A percentile compares a stretch with the other conserved stretches of the same genome.
These are phyloP conservation scores for Alternaria brassicicola DNA, from an alignment of 2,329 filamentous ascomycete species.

Conservation along the genomic window DNA sequence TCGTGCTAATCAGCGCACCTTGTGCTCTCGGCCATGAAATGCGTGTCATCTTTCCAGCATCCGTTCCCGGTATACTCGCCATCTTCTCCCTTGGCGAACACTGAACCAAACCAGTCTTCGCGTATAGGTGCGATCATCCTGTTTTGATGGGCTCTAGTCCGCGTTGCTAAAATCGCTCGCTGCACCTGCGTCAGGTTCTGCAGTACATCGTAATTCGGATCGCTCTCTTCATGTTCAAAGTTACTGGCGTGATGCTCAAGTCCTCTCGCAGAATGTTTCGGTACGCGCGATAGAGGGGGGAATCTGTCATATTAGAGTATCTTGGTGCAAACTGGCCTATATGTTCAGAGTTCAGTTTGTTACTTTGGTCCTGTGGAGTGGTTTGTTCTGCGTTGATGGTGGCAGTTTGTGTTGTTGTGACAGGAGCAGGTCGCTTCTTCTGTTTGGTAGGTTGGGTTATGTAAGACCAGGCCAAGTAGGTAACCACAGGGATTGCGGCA, in stretches of 20 bases:
- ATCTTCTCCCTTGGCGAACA: background rate
- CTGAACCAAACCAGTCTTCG: background rate
- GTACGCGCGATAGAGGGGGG: background rate
- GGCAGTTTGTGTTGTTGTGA: background rate
- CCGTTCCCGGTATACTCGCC: background rate
- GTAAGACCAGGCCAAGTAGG: too few relatives aligned
- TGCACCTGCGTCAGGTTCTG: background rate
- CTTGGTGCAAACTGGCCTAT: background rate
- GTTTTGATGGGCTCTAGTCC: background rate
- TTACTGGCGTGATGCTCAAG: background rate
- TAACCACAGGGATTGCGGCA: background rate
- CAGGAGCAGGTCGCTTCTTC: background rate
- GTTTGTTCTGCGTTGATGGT: background rate
- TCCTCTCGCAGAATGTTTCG: background rate
- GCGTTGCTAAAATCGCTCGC: background rate
- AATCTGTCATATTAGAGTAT: background rate
- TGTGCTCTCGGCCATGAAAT: background rate
- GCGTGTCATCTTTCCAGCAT: background rate
- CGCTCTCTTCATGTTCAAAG: background rate
- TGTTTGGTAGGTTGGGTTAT: background rate
- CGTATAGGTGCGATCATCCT: background rate
- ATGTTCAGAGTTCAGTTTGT: background rate
- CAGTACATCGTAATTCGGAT: background rate
- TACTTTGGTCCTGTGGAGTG: background rate
- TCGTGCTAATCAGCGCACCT: background rate